These are phyloP conservation scores for Lactuca sativa DNA, from an alignment of 129 eudicot species.

Conservation along the genomic window DNA sequence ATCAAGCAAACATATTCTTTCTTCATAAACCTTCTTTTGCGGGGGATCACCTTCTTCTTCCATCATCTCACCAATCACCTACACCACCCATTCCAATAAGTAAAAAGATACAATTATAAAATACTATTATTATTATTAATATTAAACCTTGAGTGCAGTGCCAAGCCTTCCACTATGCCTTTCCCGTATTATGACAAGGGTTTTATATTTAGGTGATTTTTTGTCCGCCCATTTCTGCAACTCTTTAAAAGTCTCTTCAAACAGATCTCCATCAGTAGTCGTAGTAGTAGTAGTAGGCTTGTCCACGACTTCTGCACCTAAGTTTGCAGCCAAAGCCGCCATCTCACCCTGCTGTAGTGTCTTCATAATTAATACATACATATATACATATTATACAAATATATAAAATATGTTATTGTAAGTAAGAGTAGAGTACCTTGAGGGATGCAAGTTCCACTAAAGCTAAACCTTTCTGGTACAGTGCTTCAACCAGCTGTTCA, in stretches of 20 bases:
- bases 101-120: background rate
- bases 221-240: conserved; percentile 81
- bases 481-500: conserved; percentile 86
- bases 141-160: conserved; percentile 78
- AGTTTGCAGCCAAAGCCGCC: conserved; percentile 42
- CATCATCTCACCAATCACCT: conserved; percentile 78
- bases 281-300: conserved; percentile 30
- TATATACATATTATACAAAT: too few relatives aligned
- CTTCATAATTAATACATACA: background rate
- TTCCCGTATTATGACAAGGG: conserved; percentile 72
- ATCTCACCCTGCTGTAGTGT: conserved; percentile 45
- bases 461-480: conserved; percentile 96
- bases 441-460: conserved; percentile 62
- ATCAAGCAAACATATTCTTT: conserved; percentile 65
- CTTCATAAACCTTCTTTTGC: conserved; percentile 78
- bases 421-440: conserved; percentile 48
- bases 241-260: conserved; percentile 89
- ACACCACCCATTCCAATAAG: background rate
- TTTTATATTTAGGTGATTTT: conserved; percentile 65
- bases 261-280: conserved; percentile 37
- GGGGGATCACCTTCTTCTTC: conserved; percentile 71
- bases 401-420: background rate
- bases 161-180: conserved; percentile 75
- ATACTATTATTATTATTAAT: background rate
- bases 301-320: conserved; percentile 43